Conservation (phyloP, 78 protist species). For the Dictyostelium brefeldianum region DNA sequence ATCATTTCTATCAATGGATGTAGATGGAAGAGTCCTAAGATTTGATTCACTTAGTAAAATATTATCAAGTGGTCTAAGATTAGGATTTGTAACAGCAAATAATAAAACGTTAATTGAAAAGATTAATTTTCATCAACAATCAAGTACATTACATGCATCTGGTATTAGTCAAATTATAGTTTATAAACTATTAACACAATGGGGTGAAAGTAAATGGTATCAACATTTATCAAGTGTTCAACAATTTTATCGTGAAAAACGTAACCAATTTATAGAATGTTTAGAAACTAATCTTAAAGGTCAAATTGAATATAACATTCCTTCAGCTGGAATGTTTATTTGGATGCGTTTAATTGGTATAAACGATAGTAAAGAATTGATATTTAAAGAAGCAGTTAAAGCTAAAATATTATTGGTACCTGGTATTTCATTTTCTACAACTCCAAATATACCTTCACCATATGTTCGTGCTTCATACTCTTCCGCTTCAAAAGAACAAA, state of each 20-base stretch:
- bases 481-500: conserved; percentile 71
- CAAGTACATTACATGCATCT: conserved; percentile 73
- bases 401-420: conserved; percentile 86
- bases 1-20: conserved; percentile 87
- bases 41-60: conserved; percentile 92
- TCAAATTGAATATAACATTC: conserved; percentile 76
- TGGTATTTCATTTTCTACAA: conserved; percentile 82
- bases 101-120: conserved; percentile 63
- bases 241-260: conserved; percentile 55
- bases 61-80: conserved; percentile 90
- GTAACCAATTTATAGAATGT: conserved; percentile 28
- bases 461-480: conserved; percentile 86
- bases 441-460: conserved; percentile 19
- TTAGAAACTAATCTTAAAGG: conserved; percentile 79
- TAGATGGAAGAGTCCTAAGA: conserved; percentile 92
- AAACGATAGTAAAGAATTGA: conserved; percentile 78
- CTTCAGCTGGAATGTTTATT: conserved; percentile 93
- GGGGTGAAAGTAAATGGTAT: conserved; percentile 79
- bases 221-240: conserved; percentile 42
- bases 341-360: conserved; percentile 85
- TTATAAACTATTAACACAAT: conserved; percentile 2
- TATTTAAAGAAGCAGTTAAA: conserved; percentile 80
- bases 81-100: conserved; percentile 91
- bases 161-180: conserved; percentile 65
- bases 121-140: conserved; percentile 77